Base-by-base conservation (phyloP, 371 early-diverging fungal genomes). In the Haplosporangium sp. region DNA sequence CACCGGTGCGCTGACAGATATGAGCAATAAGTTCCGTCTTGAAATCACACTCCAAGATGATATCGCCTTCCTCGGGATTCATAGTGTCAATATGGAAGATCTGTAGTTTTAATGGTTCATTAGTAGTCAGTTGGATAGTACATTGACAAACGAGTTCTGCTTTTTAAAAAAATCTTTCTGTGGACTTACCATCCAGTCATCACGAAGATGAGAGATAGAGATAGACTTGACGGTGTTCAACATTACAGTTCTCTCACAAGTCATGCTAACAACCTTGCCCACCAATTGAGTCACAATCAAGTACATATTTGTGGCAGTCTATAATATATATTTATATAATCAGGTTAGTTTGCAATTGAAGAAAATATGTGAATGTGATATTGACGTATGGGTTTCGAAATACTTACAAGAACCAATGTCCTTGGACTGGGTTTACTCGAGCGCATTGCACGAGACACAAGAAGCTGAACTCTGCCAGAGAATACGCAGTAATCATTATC, bases 21-120 rank as follows among this genome's bases (percentile, higher is more conserved):
- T 89, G 90, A 0, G 93, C 87, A 19, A 95, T 83, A 39, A 97
- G 82, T 84, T 96, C 98, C 4, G 96, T 97, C 86, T 97, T 97
- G 84, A 95, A 93, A 56, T 75, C 71, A 68, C 87, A 87, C 63
- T 81, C 82, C 13, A 75, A 44, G 13, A 81, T 35, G 57, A 81
- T 81, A 13, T 81, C 82, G 13, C 82, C 82, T 44, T 81, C 82
- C 45, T 81, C 82, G 2, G 82, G 82, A 52, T 81, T 81, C 75
- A 81, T 74, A 10, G 82, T 81, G 37, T 81, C 82, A 27, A 81
- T 7, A 9, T 75, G 75, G 67, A 81, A 81, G 13, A 78, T 61
- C 76, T 76, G 50, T 56, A 6, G 10, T 42, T 42, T 7, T 42
- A 42, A 42, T 27, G 27, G 27, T 27, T 27, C 27, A 27, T 27